Evolutionary conservation across 768 basidiomycete species (phyloP).

Genomic region (Xerocomus spinulosus): DNA sequence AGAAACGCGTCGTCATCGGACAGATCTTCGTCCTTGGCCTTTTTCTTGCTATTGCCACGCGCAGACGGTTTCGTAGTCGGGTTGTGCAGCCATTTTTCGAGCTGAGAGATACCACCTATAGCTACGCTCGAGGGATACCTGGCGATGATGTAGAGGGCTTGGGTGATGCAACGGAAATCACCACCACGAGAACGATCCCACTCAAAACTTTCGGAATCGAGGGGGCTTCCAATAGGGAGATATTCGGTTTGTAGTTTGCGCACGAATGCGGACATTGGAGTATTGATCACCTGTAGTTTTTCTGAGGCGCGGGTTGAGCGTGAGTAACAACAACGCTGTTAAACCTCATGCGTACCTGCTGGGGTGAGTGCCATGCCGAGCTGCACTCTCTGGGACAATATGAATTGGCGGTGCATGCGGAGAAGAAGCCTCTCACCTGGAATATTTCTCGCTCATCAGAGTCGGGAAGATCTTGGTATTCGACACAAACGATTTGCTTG

Average conservation of each 20-base stretch:
- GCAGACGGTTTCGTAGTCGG: constrained; percentile 9
- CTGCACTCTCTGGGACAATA: constrained; percentile 56
- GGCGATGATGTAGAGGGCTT: constrained; percentile 50
- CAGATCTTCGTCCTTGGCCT: constrained; percentile 17
- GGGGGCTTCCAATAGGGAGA: constrained; percentile 35
- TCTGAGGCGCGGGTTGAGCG: constrained; percentile 35
- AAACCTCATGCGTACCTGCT: constrained; percentile 39
- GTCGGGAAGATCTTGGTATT: constrained; percentile 59
- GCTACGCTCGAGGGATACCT: constrained; percentile 33
- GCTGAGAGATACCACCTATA: constrained; percentile 31
- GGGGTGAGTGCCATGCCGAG: constrained; percentile 74
- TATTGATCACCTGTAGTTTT: constrained; percentile 62
- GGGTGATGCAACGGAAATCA: constrained; percentile 57
- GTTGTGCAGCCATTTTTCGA: constrained; percentile 49
- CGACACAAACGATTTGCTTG: constrained; percentile 63
- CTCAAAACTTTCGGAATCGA: constrained; percentile 37
- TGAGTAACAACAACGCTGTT: not conserved
- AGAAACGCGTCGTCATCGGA: constrained; percentile 33
- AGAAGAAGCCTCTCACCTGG: constrained; percentile 42
- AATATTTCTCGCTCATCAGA: constrained; percentile 64
- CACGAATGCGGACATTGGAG: constrained; percentile 53
- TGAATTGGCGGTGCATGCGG: not conserved
- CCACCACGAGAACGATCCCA: constrained; percentile 50
- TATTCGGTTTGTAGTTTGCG: constrained; percentile 50
- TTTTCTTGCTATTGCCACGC: constrained; percentile 20